These are phyloP conservation scores for Debaryomyces sp. DNA, from an alignment of 1,139 yeast genomes.

Conservation along the genomic window DNA sequence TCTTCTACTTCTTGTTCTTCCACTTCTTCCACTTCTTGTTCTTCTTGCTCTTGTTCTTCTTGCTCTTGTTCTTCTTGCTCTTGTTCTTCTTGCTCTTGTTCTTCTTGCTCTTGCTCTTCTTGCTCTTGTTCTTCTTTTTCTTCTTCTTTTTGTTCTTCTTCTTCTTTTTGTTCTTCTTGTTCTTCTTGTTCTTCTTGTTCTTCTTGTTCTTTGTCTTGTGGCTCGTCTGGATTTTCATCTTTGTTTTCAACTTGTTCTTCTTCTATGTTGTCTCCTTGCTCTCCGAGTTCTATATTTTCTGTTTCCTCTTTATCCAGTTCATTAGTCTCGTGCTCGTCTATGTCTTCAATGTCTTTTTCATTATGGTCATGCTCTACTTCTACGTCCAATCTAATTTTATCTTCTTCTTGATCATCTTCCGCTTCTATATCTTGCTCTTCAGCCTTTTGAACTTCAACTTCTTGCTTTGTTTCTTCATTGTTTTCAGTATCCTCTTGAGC, in stretches of 20 bases:
- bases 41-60: conserved; percentile 11
- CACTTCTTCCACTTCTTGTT: conserved; percentile 7
- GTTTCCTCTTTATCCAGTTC: background rate
- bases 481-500: conserved; percentile 9
- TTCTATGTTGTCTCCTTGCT: conserved; percentile 12
- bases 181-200: too few species aligned
- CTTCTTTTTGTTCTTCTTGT: background rate
- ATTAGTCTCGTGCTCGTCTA: background rate
- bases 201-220: too few species aligned
- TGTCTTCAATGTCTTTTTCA: background rate
- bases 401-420: conserved; percentile 1
- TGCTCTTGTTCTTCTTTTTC: background rate
- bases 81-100: background rate
- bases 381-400: conserved; percentile 7
- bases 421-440: background rate
- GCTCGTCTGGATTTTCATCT: background rate
- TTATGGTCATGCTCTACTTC: conserved; percentile 10
- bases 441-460: background rate
- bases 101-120: background rate
- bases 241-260: conserved; percentile 9
- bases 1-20: background rate
- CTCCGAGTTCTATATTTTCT: conserved; percentile 5
- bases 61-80: conserved; percentile 10
- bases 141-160: background rate
- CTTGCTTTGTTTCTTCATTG: conserved; percentile 10